These are phyloP conservation scores for Ophiostoma sp. DNA, from an alignment of 2,329 filamentous ascomycete genomes.

Conservation along the genomic window DNA sequence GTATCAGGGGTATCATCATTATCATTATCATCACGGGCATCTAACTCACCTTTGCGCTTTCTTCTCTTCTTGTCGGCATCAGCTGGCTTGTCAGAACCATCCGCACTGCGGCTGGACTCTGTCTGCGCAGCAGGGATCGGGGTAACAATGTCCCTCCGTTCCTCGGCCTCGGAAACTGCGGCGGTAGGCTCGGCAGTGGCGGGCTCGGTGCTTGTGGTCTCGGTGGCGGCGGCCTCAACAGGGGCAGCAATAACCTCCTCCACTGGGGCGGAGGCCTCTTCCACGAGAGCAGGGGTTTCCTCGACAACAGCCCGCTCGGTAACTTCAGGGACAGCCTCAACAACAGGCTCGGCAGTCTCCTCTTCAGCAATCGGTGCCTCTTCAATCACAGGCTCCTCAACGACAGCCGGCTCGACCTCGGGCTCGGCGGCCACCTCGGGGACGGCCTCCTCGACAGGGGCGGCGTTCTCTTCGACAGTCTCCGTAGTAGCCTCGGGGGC, in stretches of 20 bases:
- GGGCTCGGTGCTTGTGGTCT: neutral
- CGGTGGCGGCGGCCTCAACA: neutral
- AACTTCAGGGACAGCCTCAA: neutral
- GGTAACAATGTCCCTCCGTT: neutral
- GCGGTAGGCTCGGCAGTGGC: neutral
- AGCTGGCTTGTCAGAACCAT: neutral
- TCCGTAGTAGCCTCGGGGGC: too few species aligned
- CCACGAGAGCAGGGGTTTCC: neutral
- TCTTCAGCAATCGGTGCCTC: neutral
- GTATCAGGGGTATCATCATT: constrained; percentile 17
- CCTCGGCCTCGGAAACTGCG: neutral
- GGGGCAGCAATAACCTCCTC: neutral
- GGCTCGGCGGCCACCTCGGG: neutral
- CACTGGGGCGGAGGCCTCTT: neutral
- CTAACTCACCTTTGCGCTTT: constrained; percentile 14
- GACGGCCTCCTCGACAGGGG: neutral
- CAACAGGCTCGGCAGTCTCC: neutral
- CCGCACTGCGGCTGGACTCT: constrained; percentile 8
- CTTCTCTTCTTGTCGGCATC: constrained; percentile 14
- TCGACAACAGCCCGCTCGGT: neutral
- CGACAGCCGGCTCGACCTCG: neutral
- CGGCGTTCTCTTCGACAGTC: neutral
- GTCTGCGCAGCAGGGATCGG: neutral
- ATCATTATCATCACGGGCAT: constrained; percentile 12
- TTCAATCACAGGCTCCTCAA: neutral